These are phyloP conservation scores for Ogataea zsoltii DNA, from an alignment of 805 yeast species.

Conservation along the genomic window DNA sequence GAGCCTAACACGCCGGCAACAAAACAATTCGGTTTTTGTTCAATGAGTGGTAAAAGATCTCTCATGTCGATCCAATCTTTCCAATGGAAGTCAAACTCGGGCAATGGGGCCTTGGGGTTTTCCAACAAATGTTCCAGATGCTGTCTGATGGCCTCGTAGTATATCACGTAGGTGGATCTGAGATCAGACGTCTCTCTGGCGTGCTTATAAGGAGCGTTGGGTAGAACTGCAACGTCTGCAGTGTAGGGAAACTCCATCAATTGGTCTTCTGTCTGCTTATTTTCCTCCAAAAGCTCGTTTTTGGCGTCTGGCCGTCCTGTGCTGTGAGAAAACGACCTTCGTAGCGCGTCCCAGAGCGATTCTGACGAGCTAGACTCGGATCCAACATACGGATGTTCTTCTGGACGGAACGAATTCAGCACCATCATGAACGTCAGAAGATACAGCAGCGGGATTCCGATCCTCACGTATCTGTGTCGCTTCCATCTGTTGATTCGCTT, in stretches of 20 bases:
- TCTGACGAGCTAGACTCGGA: background rate
- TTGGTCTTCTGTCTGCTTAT: conserved; percentile 14
- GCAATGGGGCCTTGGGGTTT: conserved; percentile 32
- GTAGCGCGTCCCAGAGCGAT: conserved; percentile 3
- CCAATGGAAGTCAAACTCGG: conserved; percentile 51
- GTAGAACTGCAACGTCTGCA: conserved; percentile 34
- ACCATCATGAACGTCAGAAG: conserved; percentile 18
- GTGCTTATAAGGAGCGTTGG: conserved; percentile 40
- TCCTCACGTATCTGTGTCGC: conserved; percentile 14
- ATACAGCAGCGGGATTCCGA: conserved; percentile 24
- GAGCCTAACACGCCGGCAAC: conserved; percentile 46
- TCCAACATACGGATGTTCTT: background rate
- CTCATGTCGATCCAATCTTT: conserved; percentile 55
- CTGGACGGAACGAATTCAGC: conserved; percentile 8
- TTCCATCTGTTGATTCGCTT: conserved; percentile 16
- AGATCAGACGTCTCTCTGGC: conserved; percentile 37
- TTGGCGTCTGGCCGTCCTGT: conserved; percentile 18
- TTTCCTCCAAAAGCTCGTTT: conserved; percentile 19
- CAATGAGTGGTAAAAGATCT: conserved; percentile 38
- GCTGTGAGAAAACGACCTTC: conserved; percentile 5
- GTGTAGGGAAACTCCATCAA: conserved; percentile 33
- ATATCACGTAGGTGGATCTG: conserved; percentile 36
- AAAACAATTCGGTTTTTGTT: conserved; percentile 44
- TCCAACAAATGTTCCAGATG: conserved; percentile 28
- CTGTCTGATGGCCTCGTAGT: conserved; percentile 35